Conservation (phyloP, 2,329 filamentous ascomycete genomes). For the Colletotrichum tabaci region DNA sequence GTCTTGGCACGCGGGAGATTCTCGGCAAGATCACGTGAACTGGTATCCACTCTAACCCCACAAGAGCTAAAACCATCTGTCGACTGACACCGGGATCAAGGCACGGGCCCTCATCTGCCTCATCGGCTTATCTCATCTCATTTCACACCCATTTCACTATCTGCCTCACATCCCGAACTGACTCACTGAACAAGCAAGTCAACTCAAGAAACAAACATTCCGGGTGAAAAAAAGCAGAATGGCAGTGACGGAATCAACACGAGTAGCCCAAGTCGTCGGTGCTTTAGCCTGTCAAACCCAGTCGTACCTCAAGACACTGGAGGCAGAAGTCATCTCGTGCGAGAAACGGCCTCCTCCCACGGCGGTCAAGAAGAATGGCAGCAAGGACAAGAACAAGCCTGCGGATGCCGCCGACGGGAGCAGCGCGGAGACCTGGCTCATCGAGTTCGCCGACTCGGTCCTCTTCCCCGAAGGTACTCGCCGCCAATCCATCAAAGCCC, state of each 20-base stretch:
- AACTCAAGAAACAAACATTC: background rate
- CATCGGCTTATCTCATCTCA: constrained; percentile 16
- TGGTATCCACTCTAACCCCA: accelerated
- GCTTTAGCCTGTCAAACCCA: constrained; percentile 49
- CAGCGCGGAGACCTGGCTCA: constrained; percentile 46
- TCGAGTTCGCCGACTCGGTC: constrained; percentile 51
- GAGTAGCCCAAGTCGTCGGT: constrained; percentile 44
- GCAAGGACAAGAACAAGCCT: constrained; percentile 46
- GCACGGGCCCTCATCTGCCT: background rate
- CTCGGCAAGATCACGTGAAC: background rate
- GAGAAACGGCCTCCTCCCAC: constrained; percentile 44
- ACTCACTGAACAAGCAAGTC: background rate
- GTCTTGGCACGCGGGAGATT: background rate
- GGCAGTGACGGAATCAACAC: constrained; percentile 30
- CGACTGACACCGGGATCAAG: accelerated
- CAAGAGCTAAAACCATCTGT: background rate
- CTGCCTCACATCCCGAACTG: background rate
- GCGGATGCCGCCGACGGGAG: constrained; percentile 4
- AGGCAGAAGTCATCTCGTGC: constrained; percentile 48
- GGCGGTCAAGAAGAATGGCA: constrained; percentile 25
- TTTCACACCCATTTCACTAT: background rate
- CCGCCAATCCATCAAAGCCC: too few species aligned
- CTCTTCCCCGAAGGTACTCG: constrained; percentile 49
- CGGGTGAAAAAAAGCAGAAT: background rate
- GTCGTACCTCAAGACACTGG: constrained; percentile 47